Base-by-base conservation (phyloP, 139 green algal genomes). In the Volvox africanus region DNA sequence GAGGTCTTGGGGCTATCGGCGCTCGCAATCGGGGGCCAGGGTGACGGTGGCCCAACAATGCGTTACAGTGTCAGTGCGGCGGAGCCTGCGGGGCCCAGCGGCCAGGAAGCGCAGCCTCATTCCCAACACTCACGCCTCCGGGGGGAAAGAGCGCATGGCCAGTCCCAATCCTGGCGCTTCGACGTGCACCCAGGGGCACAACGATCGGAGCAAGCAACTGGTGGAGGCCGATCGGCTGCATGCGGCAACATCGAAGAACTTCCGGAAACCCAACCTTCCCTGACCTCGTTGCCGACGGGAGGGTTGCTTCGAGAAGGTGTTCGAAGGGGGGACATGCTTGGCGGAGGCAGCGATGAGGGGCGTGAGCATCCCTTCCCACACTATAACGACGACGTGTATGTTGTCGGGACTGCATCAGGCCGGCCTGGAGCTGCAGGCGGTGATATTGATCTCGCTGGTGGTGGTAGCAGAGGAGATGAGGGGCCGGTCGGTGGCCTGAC, bases 151-250 rank as follows among this genome's bases (percentile, higher is more conserved):
- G 11, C 75, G 75, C 75, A 55, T 2, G 75, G 21, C 18, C 75
- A 55, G 13, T 67, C 78, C 20, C 78, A 65, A 19, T 84, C 78
- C 36, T 84, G 36, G 78, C 78, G 78, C 78, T 84, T 84, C 78
- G 78, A 84, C 17, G 36, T 84, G 17, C 78, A 84, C 13, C 30
- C 30, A 1, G 78, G 67, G 13, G 18, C 22, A 26, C 78, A 67
- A 11, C 78, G 78, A 32, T 14, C 37, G 35, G 78, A 84, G 14
- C 36, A 35, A 12, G 17, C n/a, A 55, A 55, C 44, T 1, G 17
- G 18, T 61, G 76, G n/a, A 32, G 32, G 18, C 33, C 76, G 76
- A 26, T 32, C 32, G 18, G 33, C 32, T 61, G 76, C 76, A 26
- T 20, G 76, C 24, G 33, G 24, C 76, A 82, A 61, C 76, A 19